These are phyloP conservation scores for Aspergillus ibericus DNA, from an alignment of 2,329 filamentous ascomycete species.

Conservation along the genomic window DNA sequence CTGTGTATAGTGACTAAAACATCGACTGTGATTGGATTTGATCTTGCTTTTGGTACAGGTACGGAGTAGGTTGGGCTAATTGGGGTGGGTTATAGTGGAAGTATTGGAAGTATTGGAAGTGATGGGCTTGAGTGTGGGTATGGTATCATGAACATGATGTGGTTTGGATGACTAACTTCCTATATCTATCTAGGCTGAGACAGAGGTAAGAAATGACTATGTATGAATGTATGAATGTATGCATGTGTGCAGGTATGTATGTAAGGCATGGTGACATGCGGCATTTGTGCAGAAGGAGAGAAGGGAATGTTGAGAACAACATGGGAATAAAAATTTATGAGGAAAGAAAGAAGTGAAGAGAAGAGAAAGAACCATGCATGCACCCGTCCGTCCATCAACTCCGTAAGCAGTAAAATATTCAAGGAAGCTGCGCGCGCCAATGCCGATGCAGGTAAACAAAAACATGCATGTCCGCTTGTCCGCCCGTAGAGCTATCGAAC, in stretches of 20 bases:
- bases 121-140: neutral
- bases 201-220: too few species aligned
- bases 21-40: too few species aligned
- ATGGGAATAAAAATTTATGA: neutral
- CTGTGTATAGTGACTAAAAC: too few species aligned
- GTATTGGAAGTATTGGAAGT: neutral
- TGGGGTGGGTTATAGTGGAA: neutral
- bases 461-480: too few species aligned
- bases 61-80: too few species aligned
- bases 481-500: neutral
- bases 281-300: neutral
- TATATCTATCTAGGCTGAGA: too few species aligned
- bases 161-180: too few species aligned
- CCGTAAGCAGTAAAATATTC: neutral
- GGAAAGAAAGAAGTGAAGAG: neutral
- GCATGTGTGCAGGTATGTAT: too few species aligned
- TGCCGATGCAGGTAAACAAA: conserved; percentile 1
- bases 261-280: too few species aligned
- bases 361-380: neutral
- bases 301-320: neutral
- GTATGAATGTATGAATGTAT: too few species aligned
- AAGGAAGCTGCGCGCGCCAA: neutral
- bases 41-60: too few species aligned
- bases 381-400: neutral
- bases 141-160: too few species aligned